phyloP scores from a whole-genome alignment of 192 early-diverging fungal genomes.

The Coemansia sp. region DNA sequence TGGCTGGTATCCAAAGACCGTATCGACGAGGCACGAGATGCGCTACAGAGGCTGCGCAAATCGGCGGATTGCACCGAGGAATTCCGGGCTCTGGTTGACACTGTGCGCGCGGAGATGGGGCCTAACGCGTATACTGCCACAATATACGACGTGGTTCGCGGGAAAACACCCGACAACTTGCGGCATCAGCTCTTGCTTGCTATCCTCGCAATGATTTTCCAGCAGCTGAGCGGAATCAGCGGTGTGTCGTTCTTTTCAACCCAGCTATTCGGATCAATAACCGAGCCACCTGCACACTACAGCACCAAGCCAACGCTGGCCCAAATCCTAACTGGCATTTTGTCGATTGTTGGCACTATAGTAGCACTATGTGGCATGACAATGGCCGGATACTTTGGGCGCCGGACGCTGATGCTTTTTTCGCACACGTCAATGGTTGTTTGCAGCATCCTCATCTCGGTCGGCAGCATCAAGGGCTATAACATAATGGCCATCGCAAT shows the following conservation, averaged over 20 bases:
- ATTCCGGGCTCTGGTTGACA: slow-evolving; percentile 55
- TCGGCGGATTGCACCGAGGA: slow-evolving; percentile 54
- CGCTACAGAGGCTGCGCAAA: slow-evolving; percentile 55
- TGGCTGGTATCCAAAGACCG: slow-evolving; percentile 62
- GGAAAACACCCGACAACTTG: slow-evolving; percentile 54
- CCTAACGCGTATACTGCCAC: slow-evolving; percentile 15
- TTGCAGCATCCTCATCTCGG: slow-evolving; percentile 57
- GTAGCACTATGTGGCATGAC: slow-evolving; percentile 27
- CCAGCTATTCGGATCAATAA: slow-evolving; percentile 59
- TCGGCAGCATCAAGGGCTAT: slow-evolving; percentile 55
- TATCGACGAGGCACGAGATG: slow-evolving; percentile 45
- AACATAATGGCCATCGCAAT: slow-evolving; percentile 54
- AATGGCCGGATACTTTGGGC: slow-evolving; percentile 64
- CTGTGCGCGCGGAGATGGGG: slow-evolving; percentile 20
- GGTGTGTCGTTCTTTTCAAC: slow-evolving; percentile 79
- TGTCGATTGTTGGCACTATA: slow-evolving; percentile 23
- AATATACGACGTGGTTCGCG: slow-evolving; percentile 56
- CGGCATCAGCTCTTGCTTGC: slow-evolving; percentile 59
- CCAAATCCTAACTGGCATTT: slow-evolving; percentile 28
- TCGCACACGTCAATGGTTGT: slow-evolving; percentile 59
- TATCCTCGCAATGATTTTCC: slow-evolving; percentile 61
- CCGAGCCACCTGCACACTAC: slow-evolving; percentile 5
- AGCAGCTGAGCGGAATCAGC: slow-evolving; percentile 81
- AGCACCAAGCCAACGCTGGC: slow-evolving; percentile 25
- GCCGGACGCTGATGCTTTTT: slow-evolving; percentile 63